Percentiles rank a stretch among this genome's conserved stretches.
Conservation (phyloP, 139 green algal species). For the Nannochloris sp. region DNA sequence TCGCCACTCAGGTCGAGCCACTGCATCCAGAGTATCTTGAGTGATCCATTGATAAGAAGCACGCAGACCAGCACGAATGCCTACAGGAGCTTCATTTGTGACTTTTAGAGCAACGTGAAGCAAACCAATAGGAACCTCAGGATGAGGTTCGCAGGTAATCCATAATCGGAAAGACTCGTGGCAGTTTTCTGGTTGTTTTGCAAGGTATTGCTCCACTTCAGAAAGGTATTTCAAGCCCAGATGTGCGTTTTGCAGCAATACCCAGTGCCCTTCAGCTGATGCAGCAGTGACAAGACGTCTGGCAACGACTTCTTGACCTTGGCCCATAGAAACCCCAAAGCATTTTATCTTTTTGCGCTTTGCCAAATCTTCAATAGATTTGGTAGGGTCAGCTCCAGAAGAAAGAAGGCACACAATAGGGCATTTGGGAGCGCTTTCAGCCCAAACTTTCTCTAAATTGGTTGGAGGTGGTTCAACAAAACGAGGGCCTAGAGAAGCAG, state of each 20-base stretch:
- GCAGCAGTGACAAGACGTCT: slow-evolving; percentile 81
- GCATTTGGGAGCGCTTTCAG: slow-evolving; percentile 51
- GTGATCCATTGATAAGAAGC: slow-evolving; percentile 79
- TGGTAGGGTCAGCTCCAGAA: slow-evolving; percentile 79
- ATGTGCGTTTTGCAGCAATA: slow-evolving; percentile 96
- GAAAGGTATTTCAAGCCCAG: slow-evolving; percentile 81
- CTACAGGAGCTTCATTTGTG: slow-evolving; percentile 88
- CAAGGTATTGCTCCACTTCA: slow-evolving; percentile 79
- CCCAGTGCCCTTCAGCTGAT: slow-evolving; percentile 81
- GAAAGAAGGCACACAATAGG: slow-evolving; percentile 94
- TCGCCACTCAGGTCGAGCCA: slow-evolving; percentile 67
- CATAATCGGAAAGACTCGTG: slow-evolving; percentile 83
- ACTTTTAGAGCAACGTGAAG: slow-evolving; percentile 66
- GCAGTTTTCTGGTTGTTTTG: slow-evolving; percentile 41
- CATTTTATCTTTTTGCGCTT: slow-evolving; percentile 93
- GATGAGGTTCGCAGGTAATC: slow-evolving; percentile 90
- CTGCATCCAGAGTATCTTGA: slow-evolving; percentile 78
- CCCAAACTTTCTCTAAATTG: slow-evolving; percentile 75
- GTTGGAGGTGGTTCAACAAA: slow-evolving; percentile 83
- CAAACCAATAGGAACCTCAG: slow-evolving; percentile 88
- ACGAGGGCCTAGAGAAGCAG: slow-evolving; percentile 70
- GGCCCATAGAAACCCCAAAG: slow-evolving; percentile 42
- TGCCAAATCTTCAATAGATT: slow-evolving; percentile 88
- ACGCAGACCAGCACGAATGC: slow-evolving; percentile 83
- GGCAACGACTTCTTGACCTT: slow-evolving; percentile 88